These are phyloP conservation scores for Candida ovalis DNA, from an alignment of 805 yeast species.

Conservation along the genomic window DNA sequence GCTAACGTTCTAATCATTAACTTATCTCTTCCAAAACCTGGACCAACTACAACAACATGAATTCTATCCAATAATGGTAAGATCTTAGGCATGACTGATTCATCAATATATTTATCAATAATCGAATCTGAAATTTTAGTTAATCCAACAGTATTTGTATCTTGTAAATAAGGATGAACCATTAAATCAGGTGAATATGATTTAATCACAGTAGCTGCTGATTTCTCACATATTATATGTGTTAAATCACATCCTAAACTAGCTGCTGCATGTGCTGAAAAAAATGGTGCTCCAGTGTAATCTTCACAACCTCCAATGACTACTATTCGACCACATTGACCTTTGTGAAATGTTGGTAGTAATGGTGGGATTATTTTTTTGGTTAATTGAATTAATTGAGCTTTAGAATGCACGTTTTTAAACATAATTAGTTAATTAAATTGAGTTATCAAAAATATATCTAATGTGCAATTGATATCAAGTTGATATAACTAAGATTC, in stretches of 20 bases:
- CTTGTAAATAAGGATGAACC: conserved; percentile 89
- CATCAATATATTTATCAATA: conserved; percentile 37
- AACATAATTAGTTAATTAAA: not conserved
- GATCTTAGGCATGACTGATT: conserved; percentile 54
- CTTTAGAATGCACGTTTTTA: conserved; percentile 3
- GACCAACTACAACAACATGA: conserved; percentile 85
- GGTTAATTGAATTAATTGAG: conserved; percentile 33
- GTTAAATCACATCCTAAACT: conserved; percentile 83
- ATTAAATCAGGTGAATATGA: conserved; percentile 87
- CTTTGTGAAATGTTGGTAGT: conserved; percentile 70
- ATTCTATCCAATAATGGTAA: conserved; percentile 53
- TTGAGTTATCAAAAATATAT: no score
- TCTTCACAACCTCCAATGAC: conserved; percentile 95
- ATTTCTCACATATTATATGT: conserved; percentile 80
- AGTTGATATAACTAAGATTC: no score
- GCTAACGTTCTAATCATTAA: conserved; percentile 59
- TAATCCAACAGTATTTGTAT: no score
- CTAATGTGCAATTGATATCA: no score
- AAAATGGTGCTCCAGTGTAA: conserved; percentile 96
- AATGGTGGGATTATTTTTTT: conserved; percentile 72
- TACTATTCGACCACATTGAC: conserved; percentile 83
- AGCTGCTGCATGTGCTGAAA: conserved; percentile 82
- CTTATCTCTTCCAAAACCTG: conserved; percentile 86
- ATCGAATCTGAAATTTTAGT: no score
- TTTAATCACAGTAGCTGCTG: conserved; percentile 80